These are phyloP conservation scores for Hyphodiscus sp. DNA, from an alignment of 2,329 filamentous ascomycete species.

Conservation along the genomic window DNA sequence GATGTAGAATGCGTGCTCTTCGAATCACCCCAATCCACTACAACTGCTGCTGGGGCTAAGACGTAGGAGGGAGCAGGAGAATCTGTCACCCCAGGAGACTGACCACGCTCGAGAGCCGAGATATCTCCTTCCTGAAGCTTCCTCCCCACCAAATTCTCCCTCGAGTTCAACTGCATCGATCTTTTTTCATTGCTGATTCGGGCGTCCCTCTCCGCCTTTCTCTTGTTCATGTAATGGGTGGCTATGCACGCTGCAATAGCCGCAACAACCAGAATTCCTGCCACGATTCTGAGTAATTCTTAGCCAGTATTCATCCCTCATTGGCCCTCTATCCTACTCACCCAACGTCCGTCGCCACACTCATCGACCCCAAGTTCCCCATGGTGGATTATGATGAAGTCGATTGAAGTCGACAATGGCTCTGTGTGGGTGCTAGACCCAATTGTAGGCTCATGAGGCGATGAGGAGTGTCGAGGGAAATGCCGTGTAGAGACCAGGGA, in stretches of 20 bases:
- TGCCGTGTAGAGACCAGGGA: neutral
- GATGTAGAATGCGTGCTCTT: slow-evolving; percentile 5
- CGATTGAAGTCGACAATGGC: slow-evolving; percentile 1
- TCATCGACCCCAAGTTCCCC: slow-evolving; percentile 12
- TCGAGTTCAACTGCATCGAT: slow-evolving; percentile 8
- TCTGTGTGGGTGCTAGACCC: slow-evolving; percentile 4
- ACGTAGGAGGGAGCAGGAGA: slow-evolving; percentile 18
- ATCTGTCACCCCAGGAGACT: slow-evolving; percentile 20
- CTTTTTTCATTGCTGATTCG: slow-evolving; percentile 16
- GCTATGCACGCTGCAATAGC: slow-evolving; percentile 18
- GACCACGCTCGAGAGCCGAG: slow-evolving; percentile 22
- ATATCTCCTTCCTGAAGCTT: slow-evolving; percentile 21
- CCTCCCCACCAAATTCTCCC: slow-evolving; percentile 16
- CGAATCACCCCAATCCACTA: slow-evolving; percentile 12
- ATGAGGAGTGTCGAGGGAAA: neutral
- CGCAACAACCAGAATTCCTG: slow-evolving; percentile 15
- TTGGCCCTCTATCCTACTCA: slow-evolving; percentile 4
- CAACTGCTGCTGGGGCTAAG: slow-evolving; percentile 7
- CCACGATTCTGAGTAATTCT: slow-evolving; percentile 13
- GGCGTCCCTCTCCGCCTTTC: slow-evolving; percentile 17
- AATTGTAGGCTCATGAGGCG: slow-evolving; percentile 1
- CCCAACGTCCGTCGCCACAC: slow-evolving; percentile 12
- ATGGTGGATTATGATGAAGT: slow-evolving; percentile 14
- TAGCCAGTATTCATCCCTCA: neutral
- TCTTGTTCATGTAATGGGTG: slow-evolving; percentile 19